Evolutionary conservation across 371 early-diverging fungal genomes (phyloP).

Genomic region (Mucor circinelloides): DNA sequence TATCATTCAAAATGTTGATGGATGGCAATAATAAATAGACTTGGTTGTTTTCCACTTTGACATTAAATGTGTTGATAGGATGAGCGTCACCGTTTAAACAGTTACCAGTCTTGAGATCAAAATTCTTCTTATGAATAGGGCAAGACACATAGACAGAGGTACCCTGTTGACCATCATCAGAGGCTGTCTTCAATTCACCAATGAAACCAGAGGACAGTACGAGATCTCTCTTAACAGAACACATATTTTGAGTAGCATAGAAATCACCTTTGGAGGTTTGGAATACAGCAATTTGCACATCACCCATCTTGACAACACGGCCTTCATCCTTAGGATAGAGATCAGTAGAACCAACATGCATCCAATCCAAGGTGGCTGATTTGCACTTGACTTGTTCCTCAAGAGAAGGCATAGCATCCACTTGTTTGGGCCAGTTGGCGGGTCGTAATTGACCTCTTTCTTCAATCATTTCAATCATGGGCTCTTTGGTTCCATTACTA

Average conservation of each 20-base stretch:
- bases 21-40: conserved; percentile 56
- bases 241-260: conserved; percentile 78
- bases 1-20: conserved; percentile 41
- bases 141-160: conserved; percentile 61
- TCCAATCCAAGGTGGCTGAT: conserved; percentile 22
- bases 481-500: conserved; percentile 26
- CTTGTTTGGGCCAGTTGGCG: conserved; percentile 58
- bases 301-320: conserved; percentile 56
- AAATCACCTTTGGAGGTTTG: conserved; percentile 41
- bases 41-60: conserved; percentile 49
- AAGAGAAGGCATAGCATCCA: conserved; percentile 8
- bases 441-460: conserved; percentile 68
- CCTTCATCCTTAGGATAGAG: conserved; percentile 56
- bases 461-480: conserved; percentile 54
- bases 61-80: conserved; percentile 54
- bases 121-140: conserved; percentile 75
- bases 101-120: conserved; percentile 55
- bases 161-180: background rate
- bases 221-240: conserved; percentile 70
- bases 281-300: conserved; percentile 68
- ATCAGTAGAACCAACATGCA: conserved; percentile 28
- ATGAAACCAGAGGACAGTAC: conserved; percentile 66
- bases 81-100: conserved; percentile 51
- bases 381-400: conserved; percentile 36
- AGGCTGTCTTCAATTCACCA: conserved; percentile 41